Evolutionary conservation across 106 monocot genomes (phyloP), one percentile per base, ranked within the genome.

Genomic region (Alisma plantagoaquatica): DNA sequence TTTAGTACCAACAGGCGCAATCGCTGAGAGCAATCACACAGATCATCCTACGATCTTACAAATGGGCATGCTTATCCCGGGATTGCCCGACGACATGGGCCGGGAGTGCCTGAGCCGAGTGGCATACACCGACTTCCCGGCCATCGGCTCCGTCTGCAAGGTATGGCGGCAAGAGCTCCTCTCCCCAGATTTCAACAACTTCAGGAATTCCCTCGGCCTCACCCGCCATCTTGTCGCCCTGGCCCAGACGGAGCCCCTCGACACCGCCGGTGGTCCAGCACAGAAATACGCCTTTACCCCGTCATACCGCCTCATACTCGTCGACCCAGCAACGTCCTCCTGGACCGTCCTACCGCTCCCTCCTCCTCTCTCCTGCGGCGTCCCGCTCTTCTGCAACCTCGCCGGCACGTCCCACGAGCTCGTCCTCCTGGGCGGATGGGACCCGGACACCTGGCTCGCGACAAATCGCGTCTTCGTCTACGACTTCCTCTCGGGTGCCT

Each of bases 81-180:
- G 59, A 23, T 28, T 60, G 45, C 59, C 59, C 10, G 59, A 60
- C 14, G 59, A 60, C 4, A 43, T 60, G 8, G 59, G 29, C n/a
- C 23, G 27, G 4, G 59, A 46, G 45, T 60, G 59, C 59, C 45
- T 60, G 3, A 7, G 18, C 20, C 59, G 59, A 16, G 45, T 60
- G 9, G 29, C 44, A 0, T 46, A 45, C 59, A 3, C 27, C 1
- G 30, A 46, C 2, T 46, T 60, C 28, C 59, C 4, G 11, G 2
- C 45, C 16, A 30, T 27, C 16, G 29, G 45, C 2, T 26, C 59
- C 41, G 38, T 26, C 10, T 60, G 44, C 44, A 45, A 41, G 45
- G 27, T 27, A 24, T 60, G 59, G 59, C 25, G 26, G 18, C 45
- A 15, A 20, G 59, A 46, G 59, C 18, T 60, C 28, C 17, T 46